Evolutionary conservation across 495 filamentous ascomycete genomes (phyloP).

Genomic region (Podospora appendiculata): DNA sequence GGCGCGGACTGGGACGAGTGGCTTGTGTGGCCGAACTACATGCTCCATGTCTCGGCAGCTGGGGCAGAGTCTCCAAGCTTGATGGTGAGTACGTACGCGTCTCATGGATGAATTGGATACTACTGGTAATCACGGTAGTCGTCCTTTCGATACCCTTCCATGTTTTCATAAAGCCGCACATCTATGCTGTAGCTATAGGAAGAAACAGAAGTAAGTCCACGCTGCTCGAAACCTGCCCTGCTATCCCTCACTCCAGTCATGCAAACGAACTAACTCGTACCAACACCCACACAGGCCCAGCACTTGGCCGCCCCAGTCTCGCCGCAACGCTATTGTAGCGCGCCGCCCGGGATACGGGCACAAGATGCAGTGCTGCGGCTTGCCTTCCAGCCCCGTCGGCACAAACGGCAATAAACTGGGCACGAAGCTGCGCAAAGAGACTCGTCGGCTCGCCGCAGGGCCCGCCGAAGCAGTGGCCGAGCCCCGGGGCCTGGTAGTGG

Average conservation of each 20-base stretch:
- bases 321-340: background rate
- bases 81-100: no score
- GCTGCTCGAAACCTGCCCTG: no score
- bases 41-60: background rate
- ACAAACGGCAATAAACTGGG: constrained; percentile 8
- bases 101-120: no score
- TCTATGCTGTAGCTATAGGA: no score
- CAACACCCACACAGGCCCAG: background rate
- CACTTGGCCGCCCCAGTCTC: background rate
- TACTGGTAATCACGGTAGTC: no score
- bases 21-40: constrained; percentile 4
- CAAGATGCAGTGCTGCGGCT: constrained; percentile 11
- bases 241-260: no score
- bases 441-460: constrained; percentile 12
- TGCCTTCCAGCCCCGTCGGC: constrained; percentile 6
- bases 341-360: constrained; percentile 16
- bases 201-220: no score
- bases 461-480: constrained; percentile 24
- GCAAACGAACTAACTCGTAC: no score
- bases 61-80: no score
- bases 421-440: constrained; percentile 20
- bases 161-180: no score
- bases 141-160: no score
- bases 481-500: constrained; percentile 23
- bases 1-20: constrained; percentile 7